A percentile compares a stretch with the other conserved stretches of the same genome.
These are phyloP conservation scores for Albifimbria verrucaria DNA, from an alignment of 2,329 filamentous ascomycete genomes.

Conservation along the genomic window DNA sequence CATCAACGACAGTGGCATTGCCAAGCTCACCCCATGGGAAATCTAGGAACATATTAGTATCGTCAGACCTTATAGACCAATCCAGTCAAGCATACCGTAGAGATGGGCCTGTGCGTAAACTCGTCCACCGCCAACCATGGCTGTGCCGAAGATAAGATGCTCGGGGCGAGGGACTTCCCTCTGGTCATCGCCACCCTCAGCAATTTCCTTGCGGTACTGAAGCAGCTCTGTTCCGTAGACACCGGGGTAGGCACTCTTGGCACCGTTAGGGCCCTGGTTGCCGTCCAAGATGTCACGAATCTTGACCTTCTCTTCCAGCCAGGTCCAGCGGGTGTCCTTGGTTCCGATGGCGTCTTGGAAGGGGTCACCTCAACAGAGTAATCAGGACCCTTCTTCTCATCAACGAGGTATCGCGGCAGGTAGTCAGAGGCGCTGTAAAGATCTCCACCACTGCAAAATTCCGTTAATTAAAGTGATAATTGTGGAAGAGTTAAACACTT, in stretches of 20 bases:
- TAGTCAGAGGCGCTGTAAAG: conserved; percentile 28
- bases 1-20: conserved; percentile 2
- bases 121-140: conserved; percentile 5
- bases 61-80: not conserved
- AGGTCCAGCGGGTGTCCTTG: conserved; percentile 28
- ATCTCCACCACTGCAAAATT: conserved; percentile 21
- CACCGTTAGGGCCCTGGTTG: not conserved
- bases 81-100: not conserved
- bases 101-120: conserved; percentile 2
- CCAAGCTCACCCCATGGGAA: conserved; percentile 30
- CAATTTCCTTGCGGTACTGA: conserved; percentile 2
- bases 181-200: conserved; percentile 8
- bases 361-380: conserved; percentile 27
- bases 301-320: conserved; percentile 25
- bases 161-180: conserved; percentile 7
- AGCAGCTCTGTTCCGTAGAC: conserved; percentile 12
- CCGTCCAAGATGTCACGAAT: not conserved
- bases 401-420: conserved; percentile 22
- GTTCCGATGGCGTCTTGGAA: conserved; percentile 27
- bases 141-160: not conserved
- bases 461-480: not conserved
- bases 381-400: conserved; percentile 22
- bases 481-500: conserved; percentile 7
- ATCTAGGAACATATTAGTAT: not conserved
- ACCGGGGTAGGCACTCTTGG: conserved; percentile 19